Conservation (phyloP, 2,329 filamentous ascomycete species). For the Monilinia polystroma region DNA sequence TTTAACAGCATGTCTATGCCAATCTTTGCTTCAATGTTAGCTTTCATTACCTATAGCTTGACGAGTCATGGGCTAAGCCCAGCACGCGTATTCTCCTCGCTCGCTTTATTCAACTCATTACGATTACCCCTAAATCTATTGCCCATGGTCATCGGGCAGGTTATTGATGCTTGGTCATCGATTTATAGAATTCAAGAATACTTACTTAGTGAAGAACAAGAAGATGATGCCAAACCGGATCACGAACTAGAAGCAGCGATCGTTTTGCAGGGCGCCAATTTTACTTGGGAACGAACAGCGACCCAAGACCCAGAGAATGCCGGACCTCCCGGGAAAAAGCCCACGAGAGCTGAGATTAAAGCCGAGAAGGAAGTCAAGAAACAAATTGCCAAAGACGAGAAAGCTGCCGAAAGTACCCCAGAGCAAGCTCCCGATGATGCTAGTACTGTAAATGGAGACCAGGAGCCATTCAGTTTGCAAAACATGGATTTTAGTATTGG, state of each 20-base stretch:
- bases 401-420: constrained; percentile 42
- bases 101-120: constrained; percentile 90
- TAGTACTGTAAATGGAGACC: constrained; percentile 54
- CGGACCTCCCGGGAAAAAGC: constrained; percentile 52
- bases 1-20: constrained; percentile 59
- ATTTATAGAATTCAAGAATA: constrained; percentile 85
- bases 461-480: constrained; percentile 70
- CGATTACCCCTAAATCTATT: constrained; percentile 87
- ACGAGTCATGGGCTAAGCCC: constrained; percentile 67
- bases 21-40: constrained; percentile 91
- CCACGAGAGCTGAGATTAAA: constrained; percentile 47
- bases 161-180: constrained; percentile 86
- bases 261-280: constrained; percentile 68
- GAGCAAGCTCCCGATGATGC: constrained; percentile 49
- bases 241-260: constrained; percentile 66
- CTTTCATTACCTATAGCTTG: constrained; percentile 80
- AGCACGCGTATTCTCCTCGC: constrained; percentile 83
- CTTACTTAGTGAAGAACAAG: constrained; percentile 78
- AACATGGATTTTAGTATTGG: constrained; percentile 66
- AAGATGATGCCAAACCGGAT: constrained; percentile 63
- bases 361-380: constrained; percentile 45
- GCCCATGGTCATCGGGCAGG: constrained; percentile 82
- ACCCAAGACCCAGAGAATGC: constrained; percentile 51
- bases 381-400: constrained; percentile 44
- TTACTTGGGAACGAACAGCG: constrained; percentile 80